Conservation (phyloP, 2,329 filamentous ascomycete genomes). For the Aspergillus udagawae region DNA sequence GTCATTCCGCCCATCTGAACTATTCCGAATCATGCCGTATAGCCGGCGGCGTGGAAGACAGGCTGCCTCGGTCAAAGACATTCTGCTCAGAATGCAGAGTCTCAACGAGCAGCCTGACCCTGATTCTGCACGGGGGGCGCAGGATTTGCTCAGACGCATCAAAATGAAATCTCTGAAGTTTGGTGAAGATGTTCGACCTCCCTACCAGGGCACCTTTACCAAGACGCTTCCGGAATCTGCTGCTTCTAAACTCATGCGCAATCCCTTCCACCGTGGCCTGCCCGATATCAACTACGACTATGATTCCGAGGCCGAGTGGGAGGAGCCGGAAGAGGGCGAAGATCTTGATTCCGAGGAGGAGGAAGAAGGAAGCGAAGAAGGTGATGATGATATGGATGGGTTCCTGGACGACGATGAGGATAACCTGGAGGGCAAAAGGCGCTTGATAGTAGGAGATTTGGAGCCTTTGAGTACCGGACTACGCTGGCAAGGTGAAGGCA, state of each 20-base stretch:
- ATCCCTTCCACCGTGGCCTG: constrained; percentile 50
- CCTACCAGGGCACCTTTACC: constrained; percentile 61
- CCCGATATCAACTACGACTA: constrained; percentile 61
- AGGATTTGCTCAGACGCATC: constrained; percentile 45
- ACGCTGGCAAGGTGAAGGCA: constrained; percentile 67
- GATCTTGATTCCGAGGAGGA: constrained; percentile 63
- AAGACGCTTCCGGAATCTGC: constrained; percentile 39
- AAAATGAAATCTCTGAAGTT: constrained; percentile 58
- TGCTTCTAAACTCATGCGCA: constrained; percentile 48
- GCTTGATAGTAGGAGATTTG: constrained; percentile 62
- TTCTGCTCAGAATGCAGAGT: constrained; percentile 55
- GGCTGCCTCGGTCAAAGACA: constrained; percentile 51
- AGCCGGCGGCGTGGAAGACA: constrained; percentile 29
- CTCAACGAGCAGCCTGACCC: constrained; percentile 32
- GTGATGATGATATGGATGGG: constrained; percentile 81
- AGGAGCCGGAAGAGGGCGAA: constrained; percentile 68
- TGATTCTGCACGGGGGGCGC: constrained; percentile 27
- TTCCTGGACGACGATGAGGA: constrained; percentile 89
- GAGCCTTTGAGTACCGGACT: constrained; percentile 75
- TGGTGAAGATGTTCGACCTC: constrained; percentile 58
- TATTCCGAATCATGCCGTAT: constrained; percentile 39
- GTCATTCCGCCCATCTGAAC: constrained; percentile 30
- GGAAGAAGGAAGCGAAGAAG: constrained; percentile 58
- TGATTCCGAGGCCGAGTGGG: constrained; percentile 63
- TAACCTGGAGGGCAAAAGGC: constrained; percentile 50